A percentile compares a stretch with the other conserved stretches of the same genome.
phyloP scores from a whole-genome alignment of 1,139 yeast species.

The Magnusiomyces ingens region DNA sequence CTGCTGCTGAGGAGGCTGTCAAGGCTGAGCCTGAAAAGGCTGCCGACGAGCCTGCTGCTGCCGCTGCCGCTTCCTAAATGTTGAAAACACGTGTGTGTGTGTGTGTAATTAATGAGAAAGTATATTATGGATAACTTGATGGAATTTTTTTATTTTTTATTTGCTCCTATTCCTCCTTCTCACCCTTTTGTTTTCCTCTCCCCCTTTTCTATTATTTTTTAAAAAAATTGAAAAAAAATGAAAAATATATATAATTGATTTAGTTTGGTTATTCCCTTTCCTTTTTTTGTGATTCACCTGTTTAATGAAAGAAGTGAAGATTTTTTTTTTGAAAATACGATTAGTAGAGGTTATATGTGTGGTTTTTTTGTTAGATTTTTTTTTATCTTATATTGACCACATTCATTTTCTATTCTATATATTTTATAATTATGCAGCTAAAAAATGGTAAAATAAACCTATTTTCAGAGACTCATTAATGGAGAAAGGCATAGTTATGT shows the following conservation, averaged over 20 bases:
- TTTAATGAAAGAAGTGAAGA: background rate
- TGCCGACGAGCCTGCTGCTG: background rate
- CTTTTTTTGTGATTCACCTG: background rate
- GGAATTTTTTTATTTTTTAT: background rate
- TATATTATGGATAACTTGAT: background rate
- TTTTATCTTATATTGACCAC: background rate
- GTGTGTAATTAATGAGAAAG: background rate
- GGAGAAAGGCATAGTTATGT: too few relatives aligned
- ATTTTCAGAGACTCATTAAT: too few relatives aligned
- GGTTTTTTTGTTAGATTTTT: background rate
- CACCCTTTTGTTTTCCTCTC: background rate
- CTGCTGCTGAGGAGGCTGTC: slow-evolving; percentile 11
- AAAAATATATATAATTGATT: background rate
- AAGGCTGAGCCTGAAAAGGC: background rate
- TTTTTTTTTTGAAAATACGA: too few relatives aligned
- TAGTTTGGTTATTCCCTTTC: background rate
- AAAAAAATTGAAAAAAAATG: background rate
- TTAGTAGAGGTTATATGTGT: background rate
- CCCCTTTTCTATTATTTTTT: background rate
- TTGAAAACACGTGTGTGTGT: background rate
- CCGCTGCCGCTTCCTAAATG: background rate
- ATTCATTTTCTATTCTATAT: background rate
- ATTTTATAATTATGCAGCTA: too few relatives aligned
- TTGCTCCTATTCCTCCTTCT: background rate
- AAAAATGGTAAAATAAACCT: too few relatives aligned